Evolutionary conservation across 2,329 filamentous ascomycete genomes (phyloP).

Genomic region (Xylariaceae sp.): DNA sequence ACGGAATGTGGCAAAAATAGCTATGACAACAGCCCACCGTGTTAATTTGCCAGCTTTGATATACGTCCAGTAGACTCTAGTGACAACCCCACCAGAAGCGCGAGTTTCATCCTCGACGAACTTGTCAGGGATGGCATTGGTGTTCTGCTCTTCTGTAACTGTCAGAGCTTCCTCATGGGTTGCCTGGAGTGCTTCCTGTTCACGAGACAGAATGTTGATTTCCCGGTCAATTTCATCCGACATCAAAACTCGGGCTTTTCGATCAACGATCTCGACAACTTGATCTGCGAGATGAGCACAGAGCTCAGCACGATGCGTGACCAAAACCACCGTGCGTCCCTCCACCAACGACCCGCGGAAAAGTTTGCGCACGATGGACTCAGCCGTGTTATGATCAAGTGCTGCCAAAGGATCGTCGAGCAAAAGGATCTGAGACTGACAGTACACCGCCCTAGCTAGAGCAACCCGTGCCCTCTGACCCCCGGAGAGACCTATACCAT

Average conservation of each 20-base stretch:
- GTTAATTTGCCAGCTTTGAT: constrained; percentile 72
- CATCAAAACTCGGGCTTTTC: constrained; percentile 47
- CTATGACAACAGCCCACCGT: constrained; percentile 66
- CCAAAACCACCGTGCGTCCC: constrained; percentile 68
- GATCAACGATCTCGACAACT: constrained; percentile 64
- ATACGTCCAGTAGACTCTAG: constrained; percentile 78
- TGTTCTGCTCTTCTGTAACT: constrained; percentile 35
- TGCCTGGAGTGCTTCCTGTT: constrained; percentile 16
- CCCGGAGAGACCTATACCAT: constrained; percentile 58
- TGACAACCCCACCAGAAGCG: constrained; percentile 69
- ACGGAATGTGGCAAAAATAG: constrained; percentile 61
- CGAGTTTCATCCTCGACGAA: constrained; percentile 77
- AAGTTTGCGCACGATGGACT: constrained; percentile 56
- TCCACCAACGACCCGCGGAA: constrained; percentile 57
- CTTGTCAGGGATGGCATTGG: constrained; percentile 60
- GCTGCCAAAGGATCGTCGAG: constrained; percentile 62
- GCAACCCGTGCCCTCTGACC: constrained; percentile 61
- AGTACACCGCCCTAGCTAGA: constrained; percentile 59
- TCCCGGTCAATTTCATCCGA: constrained; percentile 39
- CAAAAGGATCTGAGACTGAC: constrained; percentile 50
- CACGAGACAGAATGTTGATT: constrained; percentile 28
- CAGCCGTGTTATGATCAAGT: constrained; percentile 59
- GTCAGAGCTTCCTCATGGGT: constrained; percentile 26
- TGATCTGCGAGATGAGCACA: constrained; percentile 70
- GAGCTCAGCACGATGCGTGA: constrained; percentile 76